phyloP scores from a whole-genome alignment of 345 rosid species.

The Pelargonium nanum region DNA sequence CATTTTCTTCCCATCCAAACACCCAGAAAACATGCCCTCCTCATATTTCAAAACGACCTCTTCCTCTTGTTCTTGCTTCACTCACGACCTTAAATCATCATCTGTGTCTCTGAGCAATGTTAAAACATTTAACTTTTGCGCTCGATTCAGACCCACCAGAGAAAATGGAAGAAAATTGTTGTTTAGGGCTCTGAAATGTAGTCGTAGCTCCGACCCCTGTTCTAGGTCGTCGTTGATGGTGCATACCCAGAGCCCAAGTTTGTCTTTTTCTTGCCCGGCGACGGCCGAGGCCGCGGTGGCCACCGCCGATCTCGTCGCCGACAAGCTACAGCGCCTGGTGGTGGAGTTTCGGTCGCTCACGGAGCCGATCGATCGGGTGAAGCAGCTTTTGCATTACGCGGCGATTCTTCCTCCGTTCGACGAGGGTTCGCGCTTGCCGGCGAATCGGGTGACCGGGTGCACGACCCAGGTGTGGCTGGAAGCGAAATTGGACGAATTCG shows the following conservation, averaged over 20 bases:
- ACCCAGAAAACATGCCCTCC: background rate
- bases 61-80: background rate
- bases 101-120: background rate
- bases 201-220: background rate
- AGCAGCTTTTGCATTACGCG: constrained; percentile 68
- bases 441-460: constrained; percentile 65
- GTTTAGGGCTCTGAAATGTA: constrained; percentile 5
- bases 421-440: constrained; percentile 49
- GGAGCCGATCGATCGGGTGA: constrained; percentile 74
- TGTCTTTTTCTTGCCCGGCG: constrained; percentile 4
- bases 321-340: constrained; percentile 36
- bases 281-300: constrained; percentile 11
- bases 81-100: background rate
- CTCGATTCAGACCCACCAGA: background rate
- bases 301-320: constrained; percentile 12
- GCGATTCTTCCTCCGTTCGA: constrained; percentile 43
- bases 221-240: constrained; percentile 9
- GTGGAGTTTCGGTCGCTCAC: constrained; percentile 48
- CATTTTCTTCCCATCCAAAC: background rate
- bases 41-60: background rate
- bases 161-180: background rate
- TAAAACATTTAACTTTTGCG: too few species aligned
- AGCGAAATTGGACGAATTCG: constrained; percentile 35
- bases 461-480: constrained; percentile 86
- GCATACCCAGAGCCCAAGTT: background rate